Percentiles rank a stretch among this genome's conserved stretches.
Evolutionary conservation across 2,329 filamentous ascomycete species (phyloP).

Genomic region (Microascus cirrosus): DNA sequence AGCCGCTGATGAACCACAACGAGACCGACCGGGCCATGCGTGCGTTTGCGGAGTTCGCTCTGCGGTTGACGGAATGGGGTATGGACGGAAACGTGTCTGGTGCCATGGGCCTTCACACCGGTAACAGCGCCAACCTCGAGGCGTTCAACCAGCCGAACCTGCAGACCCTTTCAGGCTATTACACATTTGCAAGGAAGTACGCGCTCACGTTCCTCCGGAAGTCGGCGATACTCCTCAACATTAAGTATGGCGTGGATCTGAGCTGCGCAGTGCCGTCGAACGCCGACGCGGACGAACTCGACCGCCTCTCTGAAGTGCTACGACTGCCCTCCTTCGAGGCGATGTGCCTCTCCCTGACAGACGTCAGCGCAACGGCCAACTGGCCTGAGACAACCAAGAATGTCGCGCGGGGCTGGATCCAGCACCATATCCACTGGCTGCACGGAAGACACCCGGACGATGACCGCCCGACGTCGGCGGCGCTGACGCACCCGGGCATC

Average conservation of each 20-base stretch:
- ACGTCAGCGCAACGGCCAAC: slow-evolving; percentile 19
- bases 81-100: slow-evolving; percentile 17
- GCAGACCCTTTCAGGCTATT: slow-evolving; percentile 40
- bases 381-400: slow-evolving; percentile 11
- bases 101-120: slow-evolving; percentile 1
- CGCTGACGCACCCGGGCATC: slow-evolving; percentile 72
- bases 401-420: slow-evolving; percentile 61
- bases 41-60: slow-evolving; percentile 45
- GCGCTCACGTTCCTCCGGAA: slow-evolving; percentile 87
- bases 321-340: slow-evolving; percentile 69
- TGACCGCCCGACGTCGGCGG: slow-evolving; percentile 25
- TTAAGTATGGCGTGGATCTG: slow-evolving; percentile 82
- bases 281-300: slow-evolving; percentile 64
- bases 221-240: slow-evolving; percentile 68
- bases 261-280: slow-evolving; percentile 54
- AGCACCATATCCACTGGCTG: slow-evolving; percentile 40
- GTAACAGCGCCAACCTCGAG: slow-evolving; percentile 18
- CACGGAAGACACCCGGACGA: slow-evolving; percentile 2
- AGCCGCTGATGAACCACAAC: slow-evolving; percentile 28
- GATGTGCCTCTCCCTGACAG: slow-evolving; percentile 53
- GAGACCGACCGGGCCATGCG: slow-evolving; percentile 32
- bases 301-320: slow-evolving; percentile 67
- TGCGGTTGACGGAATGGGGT: slow-evolving; percentile 31
- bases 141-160: slow-evolving; percentile 46
- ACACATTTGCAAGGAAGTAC: slow-evolving; percentile 63